Base-by-base conservation (phyloP, 2,329 filamentous ascomycete species). In the Fusarium sp. region DNA sequence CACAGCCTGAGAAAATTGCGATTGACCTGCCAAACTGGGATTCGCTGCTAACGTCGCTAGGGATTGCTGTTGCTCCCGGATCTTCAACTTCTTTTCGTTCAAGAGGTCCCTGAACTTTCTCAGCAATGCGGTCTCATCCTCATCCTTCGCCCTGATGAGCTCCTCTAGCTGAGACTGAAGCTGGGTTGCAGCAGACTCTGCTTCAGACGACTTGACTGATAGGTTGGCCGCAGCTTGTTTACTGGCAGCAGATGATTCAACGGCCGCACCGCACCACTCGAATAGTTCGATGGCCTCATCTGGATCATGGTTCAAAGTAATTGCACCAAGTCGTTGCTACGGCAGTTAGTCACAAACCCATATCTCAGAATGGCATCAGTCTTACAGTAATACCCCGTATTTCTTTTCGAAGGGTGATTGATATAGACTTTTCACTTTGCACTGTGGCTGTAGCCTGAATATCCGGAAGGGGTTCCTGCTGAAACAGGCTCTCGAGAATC, bases 31-130 rank as follows among this genome's bases (percentile, higher is more conserved):
- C 67, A 43, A 77, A 77, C 66, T 77, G 34, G 45, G 58, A 57
- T 83, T 80, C 37, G 84, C 76, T 55, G 85, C 83, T 5, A 82
- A 83, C 4, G 80, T 70, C 6, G 81, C 78, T 25, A 93, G 79
- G 21, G 91, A 79, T 41, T 86, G 85, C 73, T 91, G 89, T 79
- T 93, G 91, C 72, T 93, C 87, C 44, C 92, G 82, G 51, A 94
- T 94, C 79, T 92, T 94, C 54, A 90, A 82, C 79, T 94, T 94
- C 81, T 95, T 95, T 77, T 91, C 88, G 72, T 94, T 94, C 2
- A 94, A 81, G 4, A 95, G 81, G 58, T 87, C 83, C 57, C 88
- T 85, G 72, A 93, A 93, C 76, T 93, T 93, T 64, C 87, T 86
- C 2, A 94, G 79, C 58, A 94, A 80, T 19, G 85, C 84, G 2